Base-by-base conservation (phyloP, 2,329 filamentous ascomycete species). In the Cephalotrichum gorgonifer region DNA sequence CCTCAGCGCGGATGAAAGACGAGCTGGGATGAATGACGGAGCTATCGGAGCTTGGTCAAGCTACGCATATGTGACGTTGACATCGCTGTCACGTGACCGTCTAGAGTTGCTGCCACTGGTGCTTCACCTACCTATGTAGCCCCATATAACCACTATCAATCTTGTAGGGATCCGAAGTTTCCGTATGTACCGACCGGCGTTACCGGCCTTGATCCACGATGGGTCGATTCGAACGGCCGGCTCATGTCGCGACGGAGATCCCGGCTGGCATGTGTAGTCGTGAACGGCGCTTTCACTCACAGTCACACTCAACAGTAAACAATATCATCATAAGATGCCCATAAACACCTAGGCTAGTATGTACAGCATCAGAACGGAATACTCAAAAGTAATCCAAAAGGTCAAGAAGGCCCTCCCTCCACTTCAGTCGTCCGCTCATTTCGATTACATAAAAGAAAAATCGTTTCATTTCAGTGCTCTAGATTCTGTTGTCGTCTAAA, bases 291-390 rank as follows among this genome's bases (percentile, higher is more conserved):
- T n/a, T n/a, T n/a, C n/a, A n/a, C n/a, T 44, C 42, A 28, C 17
- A 17, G 26, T 39, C 20, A 25, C n/a, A 35, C 30, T 12, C n/a
- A 38, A 20, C 11, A 35, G n/a, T 5, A n/a, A 30, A 15, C 17
- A 28, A 39, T n/a, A 38, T 27, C 23, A 11, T 38, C 44, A 35
- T 46, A 33, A 41, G 41, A 31, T 20, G 31, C 20, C 31, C 45
- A 33, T 22, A 39, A 20, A 39, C 17, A 22, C 17, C 35, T n/a
- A 20, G n/a, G 22, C 22, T 39, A 39, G 43, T 48, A 48, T 48
- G 22, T 48, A 48, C 46, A 48, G 22, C 15, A 48, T 48, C 43
- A 48, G 46, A 48, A 48, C 42, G 45, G 35, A 47, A 41, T 47
- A 39, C 45, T n/a, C 33, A 33, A 33, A n/a, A 27, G 17, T 30